Percentiles rank a stretch among this genome's conserved stretches.
Conservation (phyloP, 805 yeast species). For the Candida tibetensis region DNA sequence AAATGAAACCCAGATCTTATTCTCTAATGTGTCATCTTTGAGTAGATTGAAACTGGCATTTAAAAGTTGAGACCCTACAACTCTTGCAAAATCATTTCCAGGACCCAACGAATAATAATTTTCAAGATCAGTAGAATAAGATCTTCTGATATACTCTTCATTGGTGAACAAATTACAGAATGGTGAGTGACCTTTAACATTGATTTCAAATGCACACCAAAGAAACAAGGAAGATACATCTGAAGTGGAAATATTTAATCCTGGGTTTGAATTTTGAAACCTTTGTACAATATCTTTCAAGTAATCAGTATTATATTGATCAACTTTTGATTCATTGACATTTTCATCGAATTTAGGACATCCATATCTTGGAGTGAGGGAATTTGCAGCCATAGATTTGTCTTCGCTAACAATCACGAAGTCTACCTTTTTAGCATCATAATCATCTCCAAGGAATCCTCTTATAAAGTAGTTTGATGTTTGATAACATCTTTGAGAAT, state of each 20-base stretch:
- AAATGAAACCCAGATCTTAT: constrained; percentile 14
- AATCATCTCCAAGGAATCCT: constrained; percentile 54
- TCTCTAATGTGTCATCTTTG: constrained; percentile 10
- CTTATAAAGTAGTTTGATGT: constrained; percentile 55
- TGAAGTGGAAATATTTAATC: constrained; percentile 9
- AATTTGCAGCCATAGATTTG: constrained; percentile 50
- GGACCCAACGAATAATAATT: constrained; percentile 15
- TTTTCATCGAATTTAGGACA: constrained; percentile 23
- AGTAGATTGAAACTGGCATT: constrained; percentile 11
- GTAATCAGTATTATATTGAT: constrained; percentile 18
- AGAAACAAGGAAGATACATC: constrained; percentile 11
- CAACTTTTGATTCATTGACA: constrained; percentile 14
- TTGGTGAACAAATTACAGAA: constrained; percentile 14
- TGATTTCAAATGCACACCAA: constrained; percentile 16
- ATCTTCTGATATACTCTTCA: constrained; percentile 11
- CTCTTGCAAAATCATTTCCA: constrained; percentile 9
- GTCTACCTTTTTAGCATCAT: constrained; percentile 26
- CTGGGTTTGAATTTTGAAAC: constrained; percentile 15
- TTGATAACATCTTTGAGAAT: constrained; percentile 52
- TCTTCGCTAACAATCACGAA: constrained; percentile 47
- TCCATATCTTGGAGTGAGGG: constrained; percentile 53
- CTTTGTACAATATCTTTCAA: constrained; percentile 16
- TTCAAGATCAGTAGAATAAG: constrained; percentile 11
- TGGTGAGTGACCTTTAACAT: constrained; percentile 12
- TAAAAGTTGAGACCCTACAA: constrained; percentile 9